These are phyloP conservation scores for Diaporthe sp. DNA, from an alignment of 2,329 filamentous ascomycete genomes.

Conservation along the genomic window DNA sequence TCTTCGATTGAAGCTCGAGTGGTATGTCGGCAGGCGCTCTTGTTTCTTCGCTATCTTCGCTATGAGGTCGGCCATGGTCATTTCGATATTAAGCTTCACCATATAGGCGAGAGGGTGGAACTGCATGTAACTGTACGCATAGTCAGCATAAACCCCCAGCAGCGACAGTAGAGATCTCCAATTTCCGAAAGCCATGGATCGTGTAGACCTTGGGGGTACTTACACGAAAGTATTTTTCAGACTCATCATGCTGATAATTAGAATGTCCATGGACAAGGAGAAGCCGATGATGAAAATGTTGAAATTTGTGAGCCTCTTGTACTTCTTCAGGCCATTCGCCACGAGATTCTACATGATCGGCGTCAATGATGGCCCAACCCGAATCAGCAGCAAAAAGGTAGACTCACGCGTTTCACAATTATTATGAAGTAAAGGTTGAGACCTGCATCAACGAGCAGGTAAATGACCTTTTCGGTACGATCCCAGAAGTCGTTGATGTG, in stretches of 20 bases:
- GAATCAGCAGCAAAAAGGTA: neutral
- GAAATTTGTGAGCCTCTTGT: constrained; percentile 55
- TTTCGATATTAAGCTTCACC: constrained; percentile 59
- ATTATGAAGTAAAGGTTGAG: constrained; percentile 61
- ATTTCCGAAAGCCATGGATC: neutral
- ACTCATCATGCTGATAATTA: constrained; percentile 55
- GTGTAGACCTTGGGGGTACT: neutral
- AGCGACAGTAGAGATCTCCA: neutral
- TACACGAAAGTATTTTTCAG: constrained; percentile 54
- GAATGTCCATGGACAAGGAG: constrained; percentile 55
- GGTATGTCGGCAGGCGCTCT: constrained; percentile 9
- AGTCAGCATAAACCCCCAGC: neutral
- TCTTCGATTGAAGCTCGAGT: neutral
- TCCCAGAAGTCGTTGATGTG: constrained; percentile 63
- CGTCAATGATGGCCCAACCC: neutral
- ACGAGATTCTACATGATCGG: neutral
- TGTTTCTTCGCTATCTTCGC: constrained; percentile 40
- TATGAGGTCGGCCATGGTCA: constrained; percentile 60
- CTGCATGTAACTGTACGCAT: constrained; percentile 48
- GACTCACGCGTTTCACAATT: constrained; percentile 15
- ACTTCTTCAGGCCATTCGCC: constrained; percentile 51
- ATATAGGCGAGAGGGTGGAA: constrained; percentile 58
- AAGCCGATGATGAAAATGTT: constrained; percentile 57
- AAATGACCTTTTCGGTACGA: constrained; percentile 61
- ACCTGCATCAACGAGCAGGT: constrained; percentile 57